Conservation (phyloP, 805 yeast species). For the Lipomyces mesembrius region DNA sequence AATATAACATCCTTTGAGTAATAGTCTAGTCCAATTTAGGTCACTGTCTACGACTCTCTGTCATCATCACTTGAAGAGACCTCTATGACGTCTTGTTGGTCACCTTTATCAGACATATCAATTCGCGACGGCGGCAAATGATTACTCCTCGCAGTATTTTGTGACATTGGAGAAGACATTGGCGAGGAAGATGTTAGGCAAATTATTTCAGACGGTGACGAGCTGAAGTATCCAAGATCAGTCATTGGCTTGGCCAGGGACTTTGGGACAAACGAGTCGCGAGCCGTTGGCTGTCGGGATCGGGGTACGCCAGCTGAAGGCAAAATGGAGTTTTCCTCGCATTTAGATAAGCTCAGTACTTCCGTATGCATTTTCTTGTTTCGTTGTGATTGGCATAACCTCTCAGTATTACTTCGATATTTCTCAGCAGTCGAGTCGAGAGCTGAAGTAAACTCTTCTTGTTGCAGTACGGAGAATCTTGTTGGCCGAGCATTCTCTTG, state of each 20-base stretch:
- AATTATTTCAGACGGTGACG: constrained; percentile 1
- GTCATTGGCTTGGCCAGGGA: neutral
- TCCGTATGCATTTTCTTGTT: neutral
- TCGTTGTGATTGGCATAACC: neutral
- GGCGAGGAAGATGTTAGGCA: neutral
- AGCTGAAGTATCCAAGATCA: neutral
- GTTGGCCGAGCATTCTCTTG: neutral
- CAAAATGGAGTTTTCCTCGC: neutral
- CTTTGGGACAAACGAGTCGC: neutral
- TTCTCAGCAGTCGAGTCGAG: neutral
- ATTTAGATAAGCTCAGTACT: neutral
- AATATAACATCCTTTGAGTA: neutral
- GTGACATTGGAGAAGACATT: neutral
- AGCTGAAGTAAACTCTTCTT: neutral
- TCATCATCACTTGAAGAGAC: neutral
- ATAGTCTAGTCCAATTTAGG: neutral
- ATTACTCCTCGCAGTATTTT: neutral
- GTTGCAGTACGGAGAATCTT: neutral
- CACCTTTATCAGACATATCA: neutral
- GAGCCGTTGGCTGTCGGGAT: neutral
- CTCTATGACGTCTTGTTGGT: neutral
- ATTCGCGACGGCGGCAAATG: neutral
- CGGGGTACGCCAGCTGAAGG: neutral
- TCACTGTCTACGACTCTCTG: neutral
- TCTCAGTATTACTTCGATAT: neutral